Base-by-base conservation (phyloP, 805 yeast genomes). In the Candida khao-thaluensis region DNA sequence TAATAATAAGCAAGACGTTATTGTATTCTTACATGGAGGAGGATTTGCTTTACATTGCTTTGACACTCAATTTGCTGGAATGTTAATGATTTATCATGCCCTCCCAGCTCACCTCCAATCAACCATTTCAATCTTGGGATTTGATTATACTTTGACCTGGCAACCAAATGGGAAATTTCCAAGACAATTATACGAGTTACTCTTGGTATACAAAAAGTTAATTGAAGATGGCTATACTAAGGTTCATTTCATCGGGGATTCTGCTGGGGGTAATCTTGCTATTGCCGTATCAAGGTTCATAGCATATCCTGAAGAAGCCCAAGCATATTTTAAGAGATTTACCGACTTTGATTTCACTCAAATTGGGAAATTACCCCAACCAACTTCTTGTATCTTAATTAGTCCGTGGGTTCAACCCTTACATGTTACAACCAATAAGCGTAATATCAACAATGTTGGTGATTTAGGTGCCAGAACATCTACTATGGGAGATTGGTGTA, bases 221-320 rank as follows among this genome's bases (percentile, higher is more conserved):
- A 38, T 55, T 17, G 31, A 37, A 0, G 59, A 50, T 10, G 58
- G 61, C 1, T 45, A 49, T 36, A 38, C 47, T 11, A 64, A 66
- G 33, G 51, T 69, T 12, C 53, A 55, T 9, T 48, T 68, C 4
- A 44, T 69, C 47, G 73, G 74, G 3, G 74, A 69, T 45, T 66
- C 72, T 1, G 72, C 72, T 7, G 74, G 74, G 18, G 72, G 69
- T 1, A 57, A 67, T 44, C 55, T 69, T 43, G 48, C 58, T 2
- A n/a, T 46, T 14, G 40, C 47, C n/a, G 9, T 48, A 7, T 36
- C 47, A 10, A 48, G 62, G 40, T 48, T 44, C 44, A 42, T 60
- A 20, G 58, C 63, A 11, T 62, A 63, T 40, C 66, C 64, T 1
- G 56, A 59, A 20, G 66, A 60, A 40, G 53, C 62, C 1, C 40